Percentiles rank a stretch among this genome's conserved stretches.
Evolutionary conservation across 2,329 filamentous ascomycete species (phyloP).

Genomic region (Elsinoe fawcettii): DNA sequence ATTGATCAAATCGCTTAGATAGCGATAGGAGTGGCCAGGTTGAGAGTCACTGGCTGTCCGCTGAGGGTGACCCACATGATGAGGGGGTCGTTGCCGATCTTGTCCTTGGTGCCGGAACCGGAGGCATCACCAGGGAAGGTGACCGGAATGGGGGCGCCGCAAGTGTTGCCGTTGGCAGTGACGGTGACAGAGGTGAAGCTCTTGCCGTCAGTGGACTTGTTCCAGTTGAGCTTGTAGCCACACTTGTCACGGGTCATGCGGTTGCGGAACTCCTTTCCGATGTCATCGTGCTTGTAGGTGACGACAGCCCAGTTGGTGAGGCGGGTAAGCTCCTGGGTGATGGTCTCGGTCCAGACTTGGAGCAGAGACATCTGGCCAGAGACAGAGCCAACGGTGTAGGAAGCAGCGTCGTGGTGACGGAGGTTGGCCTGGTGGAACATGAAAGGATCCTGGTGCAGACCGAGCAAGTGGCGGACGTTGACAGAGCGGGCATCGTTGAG

Average conservation of each 20-base stretch:
- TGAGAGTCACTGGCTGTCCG: constrained; percentile 30
- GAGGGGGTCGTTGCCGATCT: constrained; percentile 43
- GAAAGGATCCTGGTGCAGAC: constrained; percentile 48
- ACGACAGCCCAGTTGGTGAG: constrained; percentile 48
- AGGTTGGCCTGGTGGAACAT: constrained; percentile 60
- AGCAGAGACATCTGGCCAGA: constrained; percentile 45
- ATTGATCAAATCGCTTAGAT: constrained; percentile 3
- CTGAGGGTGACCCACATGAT: constrained; percentile 35
- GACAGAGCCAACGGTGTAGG: constrained; percentile 43
- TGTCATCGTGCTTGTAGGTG: constrained; percentile 50
- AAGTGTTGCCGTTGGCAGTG: constrained; percentile 43
- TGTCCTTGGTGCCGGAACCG: constrained; percentile 41
- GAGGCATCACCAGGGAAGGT: constrained; percentile 44
- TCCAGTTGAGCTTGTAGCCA: constrained; percentile 43
- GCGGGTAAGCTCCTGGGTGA: constrained; percentile 47
- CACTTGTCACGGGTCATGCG: constrained; percentile 49
- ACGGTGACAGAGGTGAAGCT: constrained; percentile 46
- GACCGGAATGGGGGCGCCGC: constrained; percentile 46
- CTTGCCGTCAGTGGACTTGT: constrained; percentile 35
- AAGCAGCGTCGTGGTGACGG: constrained; percentile 42
- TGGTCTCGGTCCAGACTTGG: constrained; percentile 50
- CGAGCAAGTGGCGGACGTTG: constrained; percentile 50
- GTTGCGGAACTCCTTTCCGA: constrained; percentile 44
- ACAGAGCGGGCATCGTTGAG: constrained; percentile 45
- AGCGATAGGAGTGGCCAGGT: constrained; percentile 22